Evolutionary conservation across 495 filamentous ascomycete genomes (phyloP).

Genomic region (Haplographium delicatum): DNA sequence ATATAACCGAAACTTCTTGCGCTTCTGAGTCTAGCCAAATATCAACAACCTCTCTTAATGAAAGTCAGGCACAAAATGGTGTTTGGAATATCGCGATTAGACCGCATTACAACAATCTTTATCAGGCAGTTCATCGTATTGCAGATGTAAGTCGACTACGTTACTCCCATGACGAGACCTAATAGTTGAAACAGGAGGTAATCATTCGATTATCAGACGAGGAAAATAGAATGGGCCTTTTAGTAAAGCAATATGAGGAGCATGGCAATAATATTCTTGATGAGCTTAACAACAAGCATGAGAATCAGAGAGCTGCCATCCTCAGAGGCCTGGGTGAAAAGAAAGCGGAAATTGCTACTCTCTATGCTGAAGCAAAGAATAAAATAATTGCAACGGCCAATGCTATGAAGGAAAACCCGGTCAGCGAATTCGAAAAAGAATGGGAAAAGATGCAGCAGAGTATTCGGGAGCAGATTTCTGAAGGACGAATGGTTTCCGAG

Average conservation of each 20-base stretch:
- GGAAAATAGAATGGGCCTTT: slow-evolving; percentile 20
- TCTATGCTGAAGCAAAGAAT: slow-evolving; percentile 10
- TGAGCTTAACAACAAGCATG: slow-evolving; percentile 1
- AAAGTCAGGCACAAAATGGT: neutral
- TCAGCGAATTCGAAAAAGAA: slow-evolving; percentile 9
- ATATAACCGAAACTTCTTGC: slow-evolving; percentile 4
- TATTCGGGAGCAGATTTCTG: slow-evolving; percentile 9
- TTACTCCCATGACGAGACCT: neutral
- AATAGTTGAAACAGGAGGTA: slow-evolving; percentile 17
- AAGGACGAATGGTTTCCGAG: neutral
- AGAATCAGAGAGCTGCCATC: slow-evolving; percentile 4
- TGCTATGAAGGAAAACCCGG: slow-evolving; percentile 6
- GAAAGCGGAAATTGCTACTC: slow-evolving; percentile 7
- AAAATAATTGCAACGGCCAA: neutral
- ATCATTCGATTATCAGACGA: slow-evolving; percentile 18
- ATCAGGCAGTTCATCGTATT: slow-evolving; percentile 14
- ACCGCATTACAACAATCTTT: slow-evolving; percentile 16
- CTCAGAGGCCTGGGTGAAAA: neutral
- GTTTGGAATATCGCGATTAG: slow-evolving; percentile 21
- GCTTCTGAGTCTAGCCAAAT: neutral
- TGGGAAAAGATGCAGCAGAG: slow-evolving; percentile 13
- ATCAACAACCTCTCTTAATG: slow-evolving; percentile 5
- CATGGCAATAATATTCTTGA: slow-evolving; percentile 15
- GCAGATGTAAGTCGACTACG: slow-evolving; percentile 14
- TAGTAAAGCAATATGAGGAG: slow-evolving; percentile 21